Evolutionary conservation across 2,329 filamentous ascomycete genomes (phyloP).

Genomic region (Rachicladosporium sp.): DNA sequence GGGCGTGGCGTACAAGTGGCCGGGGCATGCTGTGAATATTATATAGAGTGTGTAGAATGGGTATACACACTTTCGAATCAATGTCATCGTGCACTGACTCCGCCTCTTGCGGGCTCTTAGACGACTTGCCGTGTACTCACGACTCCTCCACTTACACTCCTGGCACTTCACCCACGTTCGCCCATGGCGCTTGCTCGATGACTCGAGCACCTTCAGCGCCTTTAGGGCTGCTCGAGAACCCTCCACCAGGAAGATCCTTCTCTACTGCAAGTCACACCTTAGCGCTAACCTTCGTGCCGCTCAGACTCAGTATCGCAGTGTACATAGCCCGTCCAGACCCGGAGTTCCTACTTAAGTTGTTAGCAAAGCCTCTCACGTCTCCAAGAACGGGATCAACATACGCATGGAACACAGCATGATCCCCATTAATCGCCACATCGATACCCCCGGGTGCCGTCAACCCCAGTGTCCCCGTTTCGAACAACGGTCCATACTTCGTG

Average conservation of each 20-base stretch:
- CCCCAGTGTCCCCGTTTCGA: conserved; percentile 14
- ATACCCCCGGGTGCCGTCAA: conserved; percentile 19
- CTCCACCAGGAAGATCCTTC: too few species aligned
- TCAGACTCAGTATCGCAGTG: conserved; percentile 7
- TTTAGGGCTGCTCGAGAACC: too few species aligned
- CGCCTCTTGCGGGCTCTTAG: too few species aligned
- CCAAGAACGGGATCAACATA: conserved; percentile 5
- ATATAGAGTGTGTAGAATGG: neutral
- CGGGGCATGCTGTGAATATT: conserved; percentile 11
- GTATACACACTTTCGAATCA: too few species aligned
- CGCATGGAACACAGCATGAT: conserved; percentile 22
- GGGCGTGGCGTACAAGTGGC: conserved; percentile 30
- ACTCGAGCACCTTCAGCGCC: too few species aligned
- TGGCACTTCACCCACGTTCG: too few species aligned
- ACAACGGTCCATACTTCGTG: conserved; percentile 12
- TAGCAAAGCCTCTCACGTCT: conserved; percentile 3
- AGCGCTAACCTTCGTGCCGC: conserved; percentile 7
- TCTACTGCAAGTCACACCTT: neutral
- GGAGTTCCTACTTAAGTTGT: conserved; percentile 8
- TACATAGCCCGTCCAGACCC: conserved; percentile 10
- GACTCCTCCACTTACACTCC: too few species aligned
- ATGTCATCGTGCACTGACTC: too few species aligned
- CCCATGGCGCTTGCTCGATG: too few species aligned
- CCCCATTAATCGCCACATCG: conserved; percentile 20
- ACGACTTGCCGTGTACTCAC: too few species aligned